Evolutionary conservation across 371 early-diverging fungal species (phyloP), one percentile per base, ranked within the genome.

Genomic region (Rhizopus microsporus): DNA sequence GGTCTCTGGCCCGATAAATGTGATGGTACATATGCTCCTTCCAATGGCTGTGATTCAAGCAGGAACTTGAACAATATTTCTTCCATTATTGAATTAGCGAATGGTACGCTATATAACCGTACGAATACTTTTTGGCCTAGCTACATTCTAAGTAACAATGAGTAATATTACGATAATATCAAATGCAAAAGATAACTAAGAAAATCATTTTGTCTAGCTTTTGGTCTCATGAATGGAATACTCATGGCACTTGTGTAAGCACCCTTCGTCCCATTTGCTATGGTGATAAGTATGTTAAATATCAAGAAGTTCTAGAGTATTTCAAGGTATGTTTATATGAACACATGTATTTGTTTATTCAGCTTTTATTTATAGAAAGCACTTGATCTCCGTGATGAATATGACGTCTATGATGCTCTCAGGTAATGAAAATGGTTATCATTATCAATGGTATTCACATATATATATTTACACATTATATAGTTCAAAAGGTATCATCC

Each of bases 1-100:
- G 93, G 93, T 7, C 71, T 93, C 50, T 91, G 93, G 93, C 91
- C 94, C 9, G 90, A 87, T 61, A 78, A 81, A 33, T 90, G 89
- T 50, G 8, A 46, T 12, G 91, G 91, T 59, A 73, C 74, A 32
- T 78, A 79, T 39, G 78, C 80, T 23, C 85, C 87, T 6, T 16
- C 57, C 38, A 62, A 40, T 44, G 92, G 92, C 8, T 92, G 94
- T 57, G 92, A 92, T 68, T 50, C 63, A 5, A 46, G 63, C 6
- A 81, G 91, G 34, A 61, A 71, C 5, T 83, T 84, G 60, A 63
- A 67, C 33, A 70, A 83, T 49, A 71, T 88, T 31, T 77, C 63
- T 23, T 50, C 62, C n/a, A 80, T 85, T 30, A 57, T 89, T 16
- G 50, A 63, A 3, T 35, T 30, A 4, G 51, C 38, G 12, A 68